Evolutionary conservation across 371 early-diverging fungal species (phyloP), one percentile per base, ranked within the genome.

Genomic region (Syncephalastrum contaminatum): DNA sequence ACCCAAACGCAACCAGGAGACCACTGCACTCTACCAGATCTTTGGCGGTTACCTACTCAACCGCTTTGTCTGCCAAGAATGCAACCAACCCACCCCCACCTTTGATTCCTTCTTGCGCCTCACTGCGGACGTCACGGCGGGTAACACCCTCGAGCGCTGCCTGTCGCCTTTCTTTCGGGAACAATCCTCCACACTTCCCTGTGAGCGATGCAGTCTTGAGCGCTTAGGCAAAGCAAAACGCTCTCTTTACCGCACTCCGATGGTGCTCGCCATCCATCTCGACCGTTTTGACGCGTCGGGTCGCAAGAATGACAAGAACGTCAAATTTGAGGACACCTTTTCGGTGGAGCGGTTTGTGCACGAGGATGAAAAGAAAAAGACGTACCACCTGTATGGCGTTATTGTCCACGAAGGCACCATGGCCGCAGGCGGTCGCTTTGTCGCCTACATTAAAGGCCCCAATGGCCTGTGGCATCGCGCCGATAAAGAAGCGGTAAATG

Each of bases 1-100:
- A 30, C 36, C 36, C 44, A 56, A 64, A 13, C 81, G 81, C 41
- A 75, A 87, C 54, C 85, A 88, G 59, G 86, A 90, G 66, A 90
- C 93, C 13, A 90, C 92, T 7, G 76, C 88, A 21, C 60, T 91
- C 20, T 83, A 88, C 66, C 90, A 86, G 56, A 82, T 92, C 8
- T 93, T 93, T 83, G 92, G 91, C 56, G 94, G 94, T 0, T 87
- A 86, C 52, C 61, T 91, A 30, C 90, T 89, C 56, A 84, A 84
- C 49, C 77, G 83, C 43, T 75, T 91, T 57, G 73, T 68, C 45
- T 95, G 96, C 68, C 58, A 77, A 16, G 59, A 59, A 18, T 95
- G 96, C 72, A 80, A 83, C n/a, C 56, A 76, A 53, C 63, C 75
- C 40, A 88, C 90, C 39, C 81, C 86, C 56, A 82, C 84, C 0